These are phyloP conservation scores for Candida maltosa DNA, from an alignment of 805 yeast genomes.

Conservation along the genomic window DNA sequence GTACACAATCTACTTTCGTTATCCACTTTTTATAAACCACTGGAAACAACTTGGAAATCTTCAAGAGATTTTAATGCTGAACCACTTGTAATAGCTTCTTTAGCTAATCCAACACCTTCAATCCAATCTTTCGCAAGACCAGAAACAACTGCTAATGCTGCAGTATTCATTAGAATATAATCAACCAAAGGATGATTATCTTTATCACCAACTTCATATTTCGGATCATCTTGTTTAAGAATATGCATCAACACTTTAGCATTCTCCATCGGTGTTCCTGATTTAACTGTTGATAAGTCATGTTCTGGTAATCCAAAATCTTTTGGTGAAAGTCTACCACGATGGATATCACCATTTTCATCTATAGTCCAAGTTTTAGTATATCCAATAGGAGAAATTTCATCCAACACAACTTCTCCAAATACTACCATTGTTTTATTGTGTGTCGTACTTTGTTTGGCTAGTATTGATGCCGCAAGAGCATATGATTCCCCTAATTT, in stretches of 20 bases:
- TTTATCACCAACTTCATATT: slow-evolving; percentile 40
- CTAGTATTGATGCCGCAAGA: slow-evolving; percentile 67
- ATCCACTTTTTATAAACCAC: slow-evolving; percentile 9
- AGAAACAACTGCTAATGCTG: slow-evolving; percentile 78
- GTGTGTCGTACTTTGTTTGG: slow-evolving; percentile 43
- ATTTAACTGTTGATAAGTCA: slow-evolving; percentile 59
- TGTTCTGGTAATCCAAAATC: slow-evolving; percentile 84
- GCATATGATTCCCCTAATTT: slow-evolving; percentile 81
- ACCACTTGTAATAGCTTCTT: slow-evolving; percentile 64
- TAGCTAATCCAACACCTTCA: slow-evolving; percentile 74
- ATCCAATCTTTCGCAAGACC: slow-evolving; percentile 70
- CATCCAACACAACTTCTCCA: slow-evolving; percentile 91
- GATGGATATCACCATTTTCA: slow-evolving; percentile 37
- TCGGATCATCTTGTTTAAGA: slow-evolving; percentile 42
- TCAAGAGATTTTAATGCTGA: slow-evolving; percentile 59
- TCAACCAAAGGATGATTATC: slow-evolving; percentile 65
- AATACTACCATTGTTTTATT: slow-evolving; percentile 79
- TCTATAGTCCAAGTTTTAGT: slow-evolving; percentile 77
- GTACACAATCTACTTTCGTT: too few relatives aligned
- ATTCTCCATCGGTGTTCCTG: slow-evolving; percentile 86
- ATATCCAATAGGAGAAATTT: slow-evolving; percentile 83
- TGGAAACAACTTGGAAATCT: slow-evolving; percentile 37
- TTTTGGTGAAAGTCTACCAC: slow-evolving; percentile 54
- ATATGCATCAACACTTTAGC: slow-evolving; percentile 54
- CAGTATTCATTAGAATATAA: slow-evolving; percentile 86